phyloP scores from a whole-genome alignment of 805 yeast species.

The Jamesozyma gamospora region DNA sequence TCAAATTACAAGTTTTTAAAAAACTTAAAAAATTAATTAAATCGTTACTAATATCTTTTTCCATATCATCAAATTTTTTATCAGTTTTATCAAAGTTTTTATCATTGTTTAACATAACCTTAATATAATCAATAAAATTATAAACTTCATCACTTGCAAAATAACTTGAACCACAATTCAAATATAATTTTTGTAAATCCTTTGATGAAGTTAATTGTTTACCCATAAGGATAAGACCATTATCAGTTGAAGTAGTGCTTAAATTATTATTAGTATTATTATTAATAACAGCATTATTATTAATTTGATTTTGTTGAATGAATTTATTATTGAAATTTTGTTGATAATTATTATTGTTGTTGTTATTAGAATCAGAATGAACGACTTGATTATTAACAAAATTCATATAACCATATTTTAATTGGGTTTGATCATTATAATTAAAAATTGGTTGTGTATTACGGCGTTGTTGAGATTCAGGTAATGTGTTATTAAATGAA shows the following conservation, averaged over 20 bases:
- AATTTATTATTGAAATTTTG: too few relatives aligned
- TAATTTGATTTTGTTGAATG: neutral
- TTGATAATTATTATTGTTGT: neutral
- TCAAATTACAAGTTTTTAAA: slow-evolving; percentile 37
- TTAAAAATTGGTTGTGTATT: slow-evolving; percentile 3
- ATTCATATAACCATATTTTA: slow-evolving; percentile 6
- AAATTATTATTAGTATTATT: neutral
- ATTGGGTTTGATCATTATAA: slow-evolving; percentile 1
- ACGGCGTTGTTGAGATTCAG: slow-evolving; percentile 2
- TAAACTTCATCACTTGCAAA: slow-evolving; percentile 40
- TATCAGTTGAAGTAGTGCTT: slow-evolving; percentile 30
- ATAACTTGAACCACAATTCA: slow-evolving; percentile 40
- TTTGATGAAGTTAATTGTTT: slow-evolving; percentile 50
- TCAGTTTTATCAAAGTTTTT: slow-evolving; percentile 6
- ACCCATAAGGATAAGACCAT: slow-evolving; percentile 47
- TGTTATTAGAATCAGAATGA: neutral
- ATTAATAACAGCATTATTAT: neutral
- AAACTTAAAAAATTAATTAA: slow-evolving; percentile 34
- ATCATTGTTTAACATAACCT: slow-evolving; percentile 12
- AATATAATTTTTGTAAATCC: slow-evolving; percentile 42
- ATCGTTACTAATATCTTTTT: slow-evolving; percentile 1
- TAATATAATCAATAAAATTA: slow-evolving; percentile 32
- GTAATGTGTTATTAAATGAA: neutral
- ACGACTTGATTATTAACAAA: slow-evolving; percentile 4
- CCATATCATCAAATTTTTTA: slow-evolving; percentile 2